A percentile compares a stretch with the other conserved stretches of the same genome.
Evolutionary conservation across 2,329 filamentous ascomycete genomes (phyloP).

Genomic region (Aspergillus phoenicis): DNA sequence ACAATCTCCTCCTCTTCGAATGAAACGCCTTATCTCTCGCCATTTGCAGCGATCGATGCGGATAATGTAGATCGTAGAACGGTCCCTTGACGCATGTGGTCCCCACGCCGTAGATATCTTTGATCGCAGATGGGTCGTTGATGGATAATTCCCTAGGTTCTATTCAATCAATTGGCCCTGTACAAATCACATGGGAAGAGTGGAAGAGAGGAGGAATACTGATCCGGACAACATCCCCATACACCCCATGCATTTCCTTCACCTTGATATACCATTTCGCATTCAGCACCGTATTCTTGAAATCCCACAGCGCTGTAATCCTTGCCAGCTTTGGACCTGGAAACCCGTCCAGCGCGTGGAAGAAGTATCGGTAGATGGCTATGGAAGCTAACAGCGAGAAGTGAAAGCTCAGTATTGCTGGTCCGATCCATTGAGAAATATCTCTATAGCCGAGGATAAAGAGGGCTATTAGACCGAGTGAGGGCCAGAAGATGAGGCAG

Average conservation of each 20-base stretch:
- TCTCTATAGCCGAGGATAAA: not conserved
- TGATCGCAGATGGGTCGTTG: conserved; percentile 10
- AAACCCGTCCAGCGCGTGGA: conserved; percentile 7
- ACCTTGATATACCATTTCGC: conserved; percentile 13
- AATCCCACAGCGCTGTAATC: conserved; percentile 6
- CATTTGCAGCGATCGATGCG: conserved; percentile 16
- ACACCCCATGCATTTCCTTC: conserved; percentile 9
- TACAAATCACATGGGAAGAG: not conserved
- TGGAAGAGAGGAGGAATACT: not conserved
- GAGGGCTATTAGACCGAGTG: not conserved
- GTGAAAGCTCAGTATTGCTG: not conserved
- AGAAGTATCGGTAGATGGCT: conserved; percentile 11
- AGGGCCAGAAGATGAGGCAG: not conserved
- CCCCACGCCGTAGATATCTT: conserved; percentile 4
- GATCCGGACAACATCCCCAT: conserved; percentile 15
- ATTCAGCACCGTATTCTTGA: not conserved
- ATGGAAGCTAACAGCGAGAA: conserved; percentile 5
- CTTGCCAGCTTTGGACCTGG: conserved; percentile 3
- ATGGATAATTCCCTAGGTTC: conserved; percentile 15
- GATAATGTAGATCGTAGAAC: conserved; percentile 16
- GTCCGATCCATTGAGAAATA: not conserved
- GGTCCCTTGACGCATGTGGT: conserved; percentile 13
- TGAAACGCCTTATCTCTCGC: conserved; percentile 13
- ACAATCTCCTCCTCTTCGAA: conserved; percentile 8
- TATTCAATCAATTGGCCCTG: not conserved